A percentile compares a stretch with the other conserved stretches of the same genome.
Conservation (phyloP, 2,329 filamentous ascomycete genomes). For the Xylariaceae sp. region DNA sequence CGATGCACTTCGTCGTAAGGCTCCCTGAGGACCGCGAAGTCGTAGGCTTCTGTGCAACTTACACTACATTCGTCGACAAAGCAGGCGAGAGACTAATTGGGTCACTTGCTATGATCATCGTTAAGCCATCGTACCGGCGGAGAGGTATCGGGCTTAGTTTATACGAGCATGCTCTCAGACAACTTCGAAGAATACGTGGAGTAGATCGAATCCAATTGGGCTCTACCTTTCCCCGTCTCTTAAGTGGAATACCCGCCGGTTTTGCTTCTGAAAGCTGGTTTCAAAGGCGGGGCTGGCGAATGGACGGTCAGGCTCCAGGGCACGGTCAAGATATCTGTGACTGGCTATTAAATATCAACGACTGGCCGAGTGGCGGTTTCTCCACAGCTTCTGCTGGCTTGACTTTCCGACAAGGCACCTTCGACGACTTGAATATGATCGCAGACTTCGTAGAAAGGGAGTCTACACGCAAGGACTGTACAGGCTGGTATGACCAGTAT, state of each 20-base stretch:
- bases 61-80: slow-evolving; percentile 59
- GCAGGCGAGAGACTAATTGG: slow-evolving; percentile 56
- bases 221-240: slow-evolving; percentile 59
- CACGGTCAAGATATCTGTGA: slow-evolving; percentile 55
- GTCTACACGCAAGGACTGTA: slow-evolving; percentile 48
- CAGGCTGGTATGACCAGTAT: slow-evolving; percentile 65
- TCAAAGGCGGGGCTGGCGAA: slow-evolving; percentile 54
- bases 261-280: slow-evolving; percentile 55
- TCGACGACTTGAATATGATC: slow-evolving; percentile 50
- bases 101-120: slow-evolving; percentile 57
- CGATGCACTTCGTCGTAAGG: slow-evolving; percentile 59
- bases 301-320: slow-evolving; percentile 48
- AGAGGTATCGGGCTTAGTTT: slow-evolving; percentile 57
- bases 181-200: slow-evolving; percentile 53
- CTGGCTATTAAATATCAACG: slow-evolving; percentile 55
- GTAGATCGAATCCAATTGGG: slow-evolving; percentile 59
- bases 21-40: slow-evolving; percentile 47
- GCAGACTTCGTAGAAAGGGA: slow-evolving; percentile 54
- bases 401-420: slow-evolving; percentile 48
- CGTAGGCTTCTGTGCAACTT: slow-evolving; percentile 63
- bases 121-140: slow-evolving; percentile 49
- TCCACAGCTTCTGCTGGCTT: slow-evolving; percentile 43
- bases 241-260: slow-evolving; percentile 56
- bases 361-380: slow-evolving; percentile 48
- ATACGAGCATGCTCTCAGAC: slow-evolving; percentile 53